Evolutionary conservation across 176 grass and related monocot species (phyloP).

Genomic region (Neostapfia colusana): DNA sequence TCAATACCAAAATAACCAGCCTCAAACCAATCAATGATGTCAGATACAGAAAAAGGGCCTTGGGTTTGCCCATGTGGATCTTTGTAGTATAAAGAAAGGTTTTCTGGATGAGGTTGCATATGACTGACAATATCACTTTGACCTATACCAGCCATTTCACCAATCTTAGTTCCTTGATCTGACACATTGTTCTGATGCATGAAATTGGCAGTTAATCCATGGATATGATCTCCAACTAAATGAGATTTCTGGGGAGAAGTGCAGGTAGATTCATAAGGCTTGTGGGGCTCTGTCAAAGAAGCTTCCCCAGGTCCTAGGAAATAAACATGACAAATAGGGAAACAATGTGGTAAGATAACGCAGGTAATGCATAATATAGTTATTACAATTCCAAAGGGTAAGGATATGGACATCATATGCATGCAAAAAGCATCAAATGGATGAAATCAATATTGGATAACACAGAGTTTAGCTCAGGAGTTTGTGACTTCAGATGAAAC

Average conservation of each 20-base stretch:
- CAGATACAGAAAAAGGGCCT: conserved; percentile 89
- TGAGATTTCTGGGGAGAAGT: conserved; percentile 55
- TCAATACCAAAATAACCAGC: conserved; percentile 88
- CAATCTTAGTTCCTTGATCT: conserved; percentile 47
- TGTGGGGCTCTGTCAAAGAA: conserved; percentile 36
- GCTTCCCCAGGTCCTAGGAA: conserved; percentile 46
- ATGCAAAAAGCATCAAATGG: neutral
- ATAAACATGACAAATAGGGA: conserved; percentile 2
- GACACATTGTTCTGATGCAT: conserved; percentile 37
- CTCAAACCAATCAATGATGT: conserved; percentile 95
- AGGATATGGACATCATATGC: neutral
- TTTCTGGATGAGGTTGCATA: conserved; percentile 62
- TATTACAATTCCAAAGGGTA: neutral
- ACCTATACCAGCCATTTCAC: conserved; percentile 35
- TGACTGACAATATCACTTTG: conserved; percentile 40
- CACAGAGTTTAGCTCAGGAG: neutral
- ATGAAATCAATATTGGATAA: neutral
- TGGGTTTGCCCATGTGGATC: conserved; percentile 79
- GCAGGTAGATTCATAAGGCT: conserved; percentile 44
- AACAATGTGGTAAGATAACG: neutral
- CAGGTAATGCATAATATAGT: neutral
- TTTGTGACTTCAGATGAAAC: conserved; percentile 16
- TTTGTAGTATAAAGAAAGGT: conserved; percentile 85
- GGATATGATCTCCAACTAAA: conserved; percentile 45
- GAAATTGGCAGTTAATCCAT: conserved; percentile 36